phyloP scores from a whole-genome alignment of 192 early-diverging fungal genomes.

The Linnemannia elongata region DNA sequence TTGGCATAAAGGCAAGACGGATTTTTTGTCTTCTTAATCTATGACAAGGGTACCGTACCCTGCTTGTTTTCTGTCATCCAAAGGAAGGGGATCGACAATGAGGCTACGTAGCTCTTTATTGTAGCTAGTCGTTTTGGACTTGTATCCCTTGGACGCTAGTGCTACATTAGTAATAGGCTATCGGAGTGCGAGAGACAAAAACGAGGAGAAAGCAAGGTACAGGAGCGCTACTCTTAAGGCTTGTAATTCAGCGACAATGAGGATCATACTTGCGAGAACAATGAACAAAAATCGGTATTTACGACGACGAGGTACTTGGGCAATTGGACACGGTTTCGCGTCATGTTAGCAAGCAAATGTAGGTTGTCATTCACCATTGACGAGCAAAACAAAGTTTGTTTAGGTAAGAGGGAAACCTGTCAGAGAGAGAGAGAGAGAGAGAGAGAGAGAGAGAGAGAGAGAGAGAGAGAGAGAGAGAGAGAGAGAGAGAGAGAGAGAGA shows the following conservation, averaged over 20 bases:
- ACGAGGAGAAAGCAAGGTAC: not conserved
- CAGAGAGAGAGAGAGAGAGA: not conserved
- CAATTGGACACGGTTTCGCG: conserved; percentile 5
- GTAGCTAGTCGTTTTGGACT: not conserved
- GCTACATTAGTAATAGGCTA: not conserved
- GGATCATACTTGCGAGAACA: not conserved
- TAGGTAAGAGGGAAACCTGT: not conserved
- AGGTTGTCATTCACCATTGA: not conserved
- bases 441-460: too few relatives aligned
- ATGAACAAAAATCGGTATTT: not conserved
- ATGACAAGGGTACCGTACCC: not conserved
- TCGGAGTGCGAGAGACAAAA: not conserved
- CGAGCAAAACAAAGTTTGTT: not conserved
- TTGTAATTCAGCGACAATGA: not conserved
- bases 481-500: not conserved
- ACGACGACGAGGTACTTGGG: not conserved
- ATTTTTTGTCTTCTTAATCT: not conserved
- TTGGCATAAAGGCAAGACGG: not conserved
- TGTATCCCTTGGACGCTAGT: not conserved
- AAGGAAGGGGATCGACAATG: not conserved
- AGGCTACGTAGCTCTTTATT: not conserved
- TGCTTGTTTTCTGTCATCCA: not conserved
- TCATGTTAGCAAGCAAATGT: not conserved
- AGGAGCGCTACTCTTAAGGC: not conserved
- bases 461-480: not conserved